phyloP scores from a whole-genome alignment of 805 yeast species.

The Nakazawaea anatomiae region DNA sequence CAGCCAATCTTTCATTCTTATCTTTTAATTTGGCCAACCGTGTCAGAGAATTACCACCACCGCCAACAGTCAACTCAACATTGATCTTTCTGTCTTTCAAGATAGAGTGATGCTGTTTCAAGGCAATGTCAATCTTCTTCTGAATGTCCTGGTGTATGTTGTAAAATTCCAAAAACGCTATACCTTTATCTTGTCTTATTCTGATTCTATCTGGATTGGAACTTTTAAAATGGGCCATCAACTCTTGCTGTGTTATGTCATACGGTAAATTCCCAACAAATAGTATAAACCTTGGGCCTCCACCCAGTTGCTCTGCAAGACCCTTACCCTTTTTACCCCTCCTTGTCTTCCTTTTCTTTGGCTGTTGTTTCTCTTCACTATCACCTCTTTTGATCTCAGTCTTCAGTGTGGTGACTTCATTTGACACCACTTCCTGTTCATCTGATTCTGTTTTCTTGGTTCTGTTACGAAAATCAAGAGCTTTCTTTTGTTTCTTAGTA shows the following conservation, averaged over 20 bases:
- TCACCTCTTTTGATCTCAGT: constrained; percentile 24
- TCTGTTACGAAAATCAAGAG: constrained; percentile 48
- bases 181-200: constrained; percentile 79
- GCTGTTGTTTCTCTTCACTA: constrained; percentile 20
- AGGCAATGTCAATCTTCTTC: constrained; percentile 76
- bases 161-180: constrained; percentile 84
- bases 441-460: constrained; percentile 30
- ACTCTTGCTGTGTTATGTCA: constrained; percentile 53
- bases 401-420: constrained; percentile 17
- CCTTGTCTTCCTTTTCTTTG: constrained; percentile 70
- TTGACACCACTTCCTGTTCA: constrained; percentile 19
- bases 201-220: constrained; percentile 72
- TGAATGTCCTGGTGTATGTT: constrained; percentile 56
- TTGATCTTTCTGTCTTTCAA: constrained; percentile 75
- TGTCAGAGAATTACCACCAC: constrained; percentile 83
- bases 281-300: constrained; percentile 65
- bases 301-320: constrained; percentile 24
- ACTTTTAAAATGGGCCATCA: constrained; percentile 67
- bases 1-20: constrained; percentile 71
- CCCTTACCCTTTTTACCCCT: constrained; percentile 72
- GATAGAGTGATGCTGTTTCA: constrained; percentile 73
- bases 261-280: constrained; percentile 91
- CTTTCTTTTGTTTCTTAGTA: constrained; percentile 63
- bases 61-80: constrained; percentile 96
- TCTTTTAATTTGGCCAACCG: constrained; percentile 65